Conservation (phyloP, 2,329 filamentous ascomycete species). For the Herpotrichia juniperi region DNA sequence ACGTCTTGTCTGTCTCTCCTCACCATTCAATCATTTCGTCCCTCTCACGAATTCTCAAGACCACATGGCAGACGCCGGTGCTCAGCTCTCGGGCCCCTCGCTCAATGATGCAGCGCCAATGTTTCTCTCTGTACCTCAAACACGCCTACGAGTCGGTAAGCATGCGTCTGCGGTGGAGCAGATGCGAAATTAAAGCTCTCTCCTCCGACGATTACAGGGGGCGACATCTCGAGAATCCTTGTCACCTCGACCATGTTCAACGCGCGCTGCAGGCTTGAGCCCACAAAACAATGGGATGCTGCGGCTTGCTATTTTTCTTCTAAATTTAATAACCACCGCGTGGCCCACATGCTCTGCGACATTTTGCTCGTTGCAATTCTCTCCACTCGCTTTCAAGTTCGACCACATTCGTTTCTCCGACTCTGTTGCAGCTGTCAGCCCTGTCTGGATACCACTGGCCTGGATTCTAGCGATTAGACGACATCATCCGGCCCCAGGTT, state of each 20-base stretch:
- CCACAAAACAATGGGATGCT: slow-evolving; percentile 40
- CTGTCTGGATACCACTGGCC: slow-evolving; percentile 19
- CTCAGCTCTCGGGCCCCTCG: slow-evolving; percentile 21
- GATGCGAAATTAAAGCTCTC: slow-evolving; percentile 29
- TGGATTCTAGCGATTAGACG: slow-evolving; percentile 26
- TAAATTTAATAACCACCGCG: slow-evolving; percentile 40
- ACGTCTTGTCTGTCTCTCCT: slow-evolving; percentile 10
- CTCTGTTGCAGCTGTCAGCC: slow-evolving; percentile 9
- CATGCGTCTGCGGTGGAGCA: slow-evolving; percentile 32
- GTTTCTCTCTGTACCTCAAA: slow-evolving; percentile 25
- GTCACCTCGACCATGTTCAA: slow-evolving; percentile 38
- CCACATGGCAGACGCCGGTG: slow-evolving; percentile 2
- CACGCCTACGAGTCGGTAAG: slow-evolving; percentile 27
- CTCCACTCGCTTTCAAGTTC: slow-evolving; percentile 26
- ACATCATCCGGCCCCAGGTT: slow-evolving; percentile 26
- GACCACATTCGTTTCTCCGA: slow-evolving; percentile 26
- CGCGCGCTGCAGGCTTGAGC: slow-evolving; percentile 37
- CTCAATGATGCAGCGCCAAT: slow-evolving; percentile 33
- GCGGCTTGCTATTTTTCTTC: slow-evolving; percentile 34
- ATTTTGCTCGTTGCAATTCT: slow-evolving; percentile 28
- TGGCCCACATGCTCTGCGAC: slow-evolving; percentile 34
- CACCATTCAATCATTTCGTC: slow-evolving; percentile 18
- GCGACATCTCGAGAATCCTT: slow-evolving; percentile 23
- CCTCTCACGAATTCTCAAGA: slow-evolving; percentile 3
- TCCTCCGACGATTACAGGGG: slow-evolving; percentile 31